These are phyloP conservation scores for Pseudozyma hubeiensis DNA, from an alignment of 1,284 basidiomycete species.

Conservation along the genomic window DNA sequence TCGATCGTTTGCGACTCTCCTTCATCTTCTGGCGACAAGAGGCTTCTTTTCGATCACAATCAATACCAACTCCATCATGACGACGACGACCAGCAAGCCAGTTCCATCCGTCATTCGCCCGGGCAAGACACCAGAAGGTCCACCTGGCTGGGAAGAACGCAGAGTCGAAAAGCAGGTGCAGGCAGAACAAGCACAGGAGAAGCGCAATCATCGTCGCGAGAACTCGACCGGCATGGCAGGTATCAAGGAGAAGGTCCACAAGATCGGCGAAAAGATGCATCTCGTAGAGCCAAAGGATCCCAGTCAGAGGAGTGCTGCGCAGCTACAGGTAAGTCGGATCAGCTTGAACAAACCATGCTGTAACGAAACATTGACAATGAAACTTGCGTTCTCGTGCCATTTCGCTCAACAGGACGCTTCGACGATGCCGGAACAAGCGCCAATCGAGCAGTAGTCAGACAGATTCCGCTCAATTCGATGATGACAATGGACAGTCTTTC, in stretches of 20 bases:
- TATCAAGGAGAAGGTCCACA: constrained; percentile 55
- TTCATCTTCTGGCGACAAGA: neutral
- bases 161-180: constrained; percentile 40
- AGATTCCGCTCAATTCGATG: neutral
- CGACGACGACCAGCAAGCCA: constrained; percentile 20
- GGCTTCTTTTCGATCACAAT: neutral
- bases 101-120: constrained; percentile 50
- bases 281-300: constrained; percentile 54
- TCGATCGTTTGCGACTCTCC: neutral
- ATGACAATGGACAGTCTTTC: neutral
- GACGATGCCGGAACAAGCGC: constrained; percentile 50
- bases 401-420: constrained; percentile 41
- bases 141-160: constrained; percentile 56
- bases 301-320: constrained; percentile 37
- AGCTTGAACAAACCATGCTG: too few relatives aligned
- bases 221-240: constrained; percentile 34
- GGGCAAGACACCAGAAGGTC: constrained; percentile 49
- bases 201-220: constrained; percentile 37
- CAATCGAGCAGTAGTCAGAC: constrained; percentile 8
- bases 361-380: neutral
- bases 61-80: neutral
- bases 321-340: constrained; percentile 41
- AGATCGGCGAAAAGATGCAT: constrained; percentile 57
- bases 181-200: constrained; percentile 25
- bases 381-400: too few relatives aligned